Evolutionary conservation across 23 red algal species (phyloP), one percentile per base, ranked within the genome.

Genomic region (Agarophyton chilense): DNA sequence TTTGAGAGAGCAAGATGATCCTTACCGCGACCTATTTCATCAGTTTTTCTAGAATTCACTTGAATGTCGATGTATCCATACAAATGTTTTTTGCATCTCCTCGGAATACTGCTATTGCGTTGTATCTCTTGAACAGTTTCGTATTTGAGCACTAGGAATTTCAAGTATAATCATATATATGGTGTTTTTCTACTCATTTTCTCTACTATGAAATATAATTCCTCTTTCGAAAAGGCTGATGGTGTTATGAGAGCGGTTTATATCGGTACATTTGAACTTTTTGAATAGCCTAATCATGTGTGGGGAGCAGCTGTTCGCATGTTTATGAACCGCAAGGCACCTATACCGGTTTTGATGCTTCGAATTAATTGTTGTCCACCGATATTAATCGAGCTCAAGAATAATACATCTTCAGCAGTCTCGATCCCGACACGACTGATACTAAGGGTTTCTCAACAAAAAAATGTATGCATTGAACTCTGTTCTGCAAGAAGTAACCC

Each of bases 391-490:
- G 90, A 84, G 29, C 57, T 78, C 2, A 93, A 72, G 79, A 93
- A 33, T 36, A 93, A 93, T 13, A 85, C 71, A 52, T 79, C 90
- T n/a, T 93, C 90, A 36, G 90, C n/a, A n/a, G n/a, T n/a, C n/a
- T n/a, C n/a, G n/a, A n/a, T n/a, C n/a, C n/a, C n/a, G n/a, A n/a
- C n/a, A n/a, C n/a, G n/a, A n/a, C n/a, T n/a, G n/a, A n/a, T n/a
- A n/a, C n/a, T n/a, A n/a, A n/a, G n/a, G n/a, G n/a, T n/a, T n/a
- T n/a, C n/a, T n/a, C n/a, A n/a, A n/a, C n/a, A n/a, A n/a, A n/a
- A n/a, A n/a, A n/a, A n/a, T n/a, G n/a, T n/a, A n/a, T n/a, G n/a
- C n/a, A n/a, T n/a, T n/a, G n/a, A n/a, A n/a, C n/a, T n/a, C n/a
- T n/a, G n/a, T n/a, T n/a, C n/a, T n/a, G n/a, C n/a, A n/a, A n/a